Percentiles rank a stretch among this genome's conserved stretches.
phyloP scores from a whole-genome alignment of 2,329 filamentous ascomycete species.

The Zymoseptoria pseudotritici region DNA sequence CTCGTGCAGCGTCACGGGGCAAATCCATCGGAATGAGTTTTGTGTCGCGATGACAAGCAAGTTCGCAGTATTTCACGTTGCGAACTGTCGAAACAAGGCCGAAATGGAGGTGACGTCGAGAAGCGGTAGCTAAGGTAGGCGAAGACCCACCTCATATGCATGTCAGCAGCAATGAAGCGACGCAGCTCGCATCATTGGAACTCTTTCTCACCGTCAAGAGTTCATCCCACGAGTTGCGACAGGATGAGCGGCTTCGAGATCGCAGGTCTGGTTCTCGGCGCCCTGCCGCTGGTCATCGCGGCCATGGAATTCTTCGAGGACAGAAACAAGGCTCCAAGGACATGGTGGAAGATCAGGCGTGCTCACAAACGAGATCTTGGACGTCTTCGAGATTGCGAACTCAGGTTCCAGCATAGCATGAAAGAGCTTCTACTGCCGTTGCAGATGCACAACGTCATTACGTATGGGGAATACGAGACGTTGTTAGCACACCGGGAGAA shows the following conservation, averaged over 20 bases:
- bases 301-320: slow-evolving; percentile 24
- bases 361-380: slow-evolving; percentile 22
- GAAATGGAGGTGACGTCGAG: too few species aligned
- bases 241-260: slow-evolving; percentile 23
- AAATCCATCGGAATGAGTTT: too few species aligned
- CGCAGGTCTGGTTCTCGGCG: slow-evolving; percentile 27
- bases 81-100: too few species aligned
- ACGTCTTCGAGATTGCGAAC: slow-evolving; percentile 19
- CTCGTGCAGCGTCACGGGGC: too few species aligned
- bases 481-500: slow-evolving; percentile 21
- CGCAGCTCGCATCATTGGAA: too few species aligned
- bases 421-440: slow-evolving; percentile 24
- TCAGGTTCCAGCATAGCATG: slow-evolving; percentile 21
- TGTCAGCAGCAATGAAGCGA: too few species aligned
- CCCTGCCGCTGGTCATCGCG: slow-evolving; percentile 25
- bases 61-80: too few species aligned
- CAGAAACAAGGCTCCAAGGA: slow-evolving; percentile 12
- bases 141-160: too few species aligned
- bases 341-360: slow-evolving; percentile 23
- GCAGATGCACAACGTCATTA: slow-evolving; percentile 18
- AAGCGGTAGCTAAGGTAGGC: too few species aligned
- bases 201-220: too few species aligned
- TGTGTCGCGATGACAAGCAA: too few species aligned
- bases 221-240: too few species aligned
- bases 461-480: slow-evolving; percentile 9